Percentiles rank a stretch among this genome's conserved stretches.
Conservation (phyloP, 2,329 filamentous ascomycete species). For the Paracoccidioides brasiliensis region DNA sequence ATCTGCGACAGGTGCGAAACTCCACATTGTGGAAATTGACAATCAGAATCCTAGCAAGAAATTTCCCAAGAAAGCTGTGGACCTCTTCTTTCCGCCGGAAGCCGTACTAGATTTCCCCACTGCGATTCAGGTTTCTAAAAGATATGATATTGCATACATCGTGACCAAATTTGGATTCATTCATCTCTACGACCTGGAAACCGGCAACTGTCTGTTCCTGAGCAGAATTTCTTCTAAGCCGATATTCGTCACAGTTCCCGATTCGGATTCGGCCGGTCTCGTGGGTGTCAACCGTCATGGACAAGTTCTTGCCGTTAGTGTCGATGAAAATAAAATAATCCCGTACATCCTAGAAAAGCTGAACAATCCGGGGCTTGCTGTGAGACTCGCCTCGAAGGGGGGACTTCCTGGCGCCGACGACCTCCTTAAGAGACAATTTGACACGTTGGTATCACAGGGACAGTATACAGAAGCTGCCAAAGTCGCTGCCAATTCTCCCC, state of each 20-base stretch:
- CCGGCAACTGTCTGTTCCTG: slow-evolving; percentile 94
- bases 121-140: slow-evolving; percentile 90
- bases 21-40: slow-evolving; percentile 96
- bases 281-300: slow-evolving; percentile 95
- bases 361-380: slow-evolving; percentile 81
- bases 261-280: slow-evolving; percentile 73
- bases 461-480: slow-evolving; percentile 85
- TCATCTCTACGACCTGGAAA: slow-evolving; percentile 95
- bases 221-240: slow-evolving; percentile 99
- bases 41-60: slow-evolving; percentile 77
- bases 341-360: slow-evolving; percentile 94
- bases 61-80: slow-evolving; percentile 91
- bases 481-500: slow-evolving; percentile 89
- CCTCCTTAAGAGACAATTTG: slow-evolving; percentile 85
- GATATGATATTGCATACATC: slow-evolving; percentile 93
- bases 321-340: slow-evolving; percentile 84
- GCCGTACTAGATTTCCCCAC: slow-evolving; percentile 96
- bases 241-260: slow-evolving; percentile 85
- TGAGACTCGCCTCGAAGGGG: slow-evolving; percentile 90
- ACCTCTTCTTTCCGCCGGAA: slow-evolving; percentile 94
- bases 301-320: slow-evolving; percentile 84
- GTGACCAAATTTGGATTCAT: slow-evolving; percentile 99
- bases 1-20: slow-evolving; percentile 76
- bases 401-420: slow-evolving; percentile 89
- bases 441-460: slow-evolving; percentile 66